Conservation (phyloP, 179 eudicot genomes). For the Beta macrorhiza region DNA sequence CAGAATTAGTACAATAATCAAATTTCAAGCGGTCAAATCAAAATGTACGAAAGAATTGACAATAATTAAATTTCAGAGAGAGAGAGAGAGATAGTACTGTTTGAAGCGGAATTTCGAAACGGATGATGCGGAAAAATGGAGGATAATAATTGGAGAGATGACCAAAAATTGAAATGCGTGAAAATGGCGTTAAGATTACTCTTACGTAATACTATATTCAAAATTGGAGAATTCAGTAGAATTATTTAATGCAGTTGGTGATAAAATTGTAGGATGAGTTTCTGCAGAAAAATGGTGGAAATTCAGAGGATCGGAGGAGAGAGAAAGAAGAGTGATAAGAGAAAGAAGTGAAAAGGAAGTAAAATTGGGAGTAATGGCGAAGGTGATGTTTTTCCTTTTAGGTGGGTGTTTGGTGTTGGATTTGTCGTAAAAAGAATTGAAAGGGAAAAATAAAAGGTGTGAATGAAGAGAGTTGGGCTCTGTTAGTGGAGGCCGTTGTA, state of each 20-base stretch:
- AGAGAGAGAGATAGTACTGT: not conserved
- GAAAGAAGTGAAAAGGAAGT: slow-evolving; percentile 11
- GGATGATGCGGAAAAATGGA: not conserved
- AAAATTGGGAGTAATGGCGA: not conserved
- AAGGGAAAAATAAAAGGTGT: not conserved
- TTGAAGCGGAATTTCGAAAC: not conserved
- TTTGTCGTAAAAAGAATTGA: not conserved
- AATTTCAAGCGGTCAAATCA: not conserved
- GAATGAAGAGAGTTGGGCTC: not conserved
- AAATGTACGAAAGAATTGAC: not conserved
- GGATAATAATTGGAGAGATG: not conserved
- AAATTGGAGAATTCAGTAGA: not conserved
- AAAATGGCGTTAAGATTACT: slow-evolving; percentile 5
- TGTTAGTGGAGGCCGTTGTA: slow-evolving; percentile 26
- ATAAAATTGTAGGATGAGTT: not conserved
- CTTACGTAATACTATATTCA: not conserved
- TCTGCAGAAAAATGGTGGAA: too few relatives aligned
- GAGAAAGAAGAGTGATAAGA: not conserved
- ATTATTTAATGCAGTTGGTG: not conserved
- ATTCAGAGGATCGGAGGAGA: not conserved
- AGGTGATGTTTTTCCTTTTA: not conserved
- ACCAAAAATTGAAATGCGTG: not conserved
- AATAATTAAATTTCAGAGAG: not conserved
- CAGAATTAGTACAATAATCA: not conserved
- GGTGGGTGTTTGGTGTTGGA: not conserved